Evolutionary conservation across 2,329 filamentous ascomycete genomes (phyloP).

Genomic region (Arthroderma sp.): DNA sequence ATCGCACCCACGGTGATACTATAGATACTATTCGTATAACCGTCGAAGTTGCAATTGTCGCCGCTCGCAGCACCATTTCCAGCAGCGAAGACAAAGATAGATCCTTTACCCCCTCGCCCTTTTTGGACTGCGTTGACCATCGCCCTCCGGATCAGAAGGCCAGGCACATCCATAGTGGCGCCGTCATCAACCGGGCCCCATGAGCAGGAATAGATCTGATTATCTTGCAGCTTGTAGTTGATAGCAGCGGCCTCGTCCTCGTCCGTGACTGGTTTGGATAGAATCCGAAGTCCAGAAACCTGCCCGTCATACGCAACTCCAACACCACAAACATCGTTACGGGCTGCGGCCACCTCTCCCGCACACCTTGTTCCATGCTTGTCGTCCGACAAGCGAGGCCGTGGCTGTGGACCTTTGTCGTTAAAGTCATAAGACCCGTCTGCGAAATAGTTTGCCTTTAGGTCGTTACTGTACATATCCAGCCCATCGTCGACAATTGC

Average conservation of each 20-base stretch:
- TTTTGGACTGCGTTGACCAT: constrained; percentile 89
- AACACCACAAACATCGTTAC: constrained; percentile 87
- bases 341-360: constrained; percentile 83
- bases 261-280: constrained; percentile 81
- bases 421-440: constrained; percentile 95
- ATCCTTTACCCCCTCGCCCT: constrained; percentile 69
- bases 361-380: constrained; percentile 87
- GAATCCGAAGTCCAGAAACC: constrained; percentile 81
- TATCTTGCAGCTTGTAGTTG: constrained; percentile 82
- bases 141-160: constrained; percentile 72
- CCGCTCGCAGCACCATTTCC: constrained; percentile 78
- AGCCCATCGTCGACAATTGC: constrained; percentile 93
- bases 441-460: constrained; percentile 88
- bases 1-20: constrained; percentile 93
- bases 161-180: constrained; percentile 82
- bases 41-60: constrained; percentile 98
- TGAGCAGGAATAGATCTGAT: constrained; percentile 96
- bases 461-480: constrained; percentile 87
- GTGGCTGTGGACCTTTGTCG: constrained; percentile 64
- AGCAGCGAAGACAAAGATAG: constrained; percentile 91
- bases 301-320: constrained; percentile 88
- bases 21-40: constrained; percentile 99
- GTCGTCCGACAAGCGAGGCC: constrained; percentile 72
- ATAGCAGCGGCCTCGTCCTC: constrained; percentile 83
- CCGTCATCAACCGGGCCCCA: constrained; percentile 97